Evolutionary conservation across 2,329 filamentous ascomycete species (phyloP).

Genomic region (Fusarium gaditjirri): DNA sequence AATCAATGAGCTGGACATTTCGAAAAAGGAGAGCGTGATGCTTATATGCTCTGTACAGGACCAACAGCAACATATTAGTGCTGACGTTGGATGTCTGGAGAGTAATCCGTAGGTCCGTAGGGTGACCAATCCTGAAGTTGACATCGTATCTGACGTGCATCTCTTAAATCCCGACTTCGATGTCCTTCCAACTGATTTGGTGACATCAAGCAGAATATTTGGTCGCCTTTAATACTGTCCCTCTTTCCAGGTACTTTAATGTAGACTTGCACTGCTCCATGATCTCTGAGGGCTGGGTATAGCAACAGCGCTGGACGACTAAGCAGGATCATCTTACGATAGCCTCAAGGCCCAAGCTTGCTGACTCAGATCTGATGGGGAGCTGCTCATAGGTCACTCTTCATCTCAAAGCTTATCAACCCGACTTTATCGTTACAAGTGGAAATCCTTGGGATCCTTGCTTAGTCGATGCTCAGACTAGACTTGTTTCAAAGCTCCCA

Average conservation of each 20-base stretch:
- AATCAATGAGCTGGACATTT: accelerated
- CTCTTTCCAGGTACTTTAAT: accelerated
- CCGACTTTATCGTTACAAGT: background rate
- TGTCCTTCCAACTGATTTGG: background rate
- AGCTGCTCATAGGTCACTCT: background rate
- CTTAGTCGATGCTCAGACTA: background rate
- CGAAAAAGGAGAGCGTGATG: accelerated
- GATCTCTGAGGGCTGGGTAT: accelerated
- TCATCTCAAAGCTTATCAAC: background rate
- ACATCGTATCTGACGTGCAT: background rate
- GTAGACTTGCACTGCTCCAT: accelerated
- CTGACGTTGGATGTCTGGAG: slow-evolving; percentile 9
- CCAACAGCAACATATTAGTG: background rate
- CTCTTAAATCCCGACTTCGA: too few relatives aligned
- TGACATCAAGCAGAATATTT: accelerated
- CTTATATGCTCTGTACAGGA: background rate
- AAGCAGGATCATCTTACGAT: background rate
- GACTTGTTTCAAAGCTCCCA: accelerated
- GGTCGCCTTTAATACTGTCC: accelerated
- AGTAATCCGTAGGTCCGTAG: background rate
- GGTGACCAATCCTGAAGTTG: background rate
- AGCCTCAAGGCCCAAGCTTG: background rate
- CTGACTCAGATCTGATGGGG: background rate
- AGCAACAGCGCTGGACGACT: accelerated
- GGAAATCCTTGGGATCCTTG: background rate